Evolutionary conservation across 228 moss, liverwort and hornwort genomes (phyloP).

Genomic region (Sphagnum fallax): DNA sequence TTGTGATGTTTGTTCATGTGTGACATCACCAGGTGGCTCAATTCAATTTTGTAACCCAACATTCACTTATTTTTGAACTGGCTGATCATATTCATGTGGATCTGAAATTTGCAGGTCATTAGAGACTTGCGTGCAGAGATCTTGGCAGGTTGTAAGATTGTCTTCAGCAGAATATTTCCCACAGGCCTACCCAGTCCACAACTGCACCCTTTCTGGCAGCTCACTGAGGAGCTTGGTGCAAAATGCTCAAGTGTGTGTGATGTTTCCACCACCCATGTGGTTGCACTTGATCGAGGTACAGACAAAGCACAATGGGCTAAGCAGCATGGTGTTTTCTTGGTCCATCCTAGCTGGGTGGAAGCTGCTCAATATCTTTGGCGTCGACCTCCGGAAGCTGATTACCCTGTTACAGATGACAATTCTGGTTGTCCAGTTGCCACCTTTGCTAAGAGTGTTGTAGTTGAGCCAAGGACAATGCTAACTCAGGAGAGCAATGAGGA

Average conservation of each 20-base stretch:
- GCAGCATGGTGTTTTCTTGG: constrained; percentile 54
- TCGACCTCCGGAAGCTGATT: constrained; percentile 68
- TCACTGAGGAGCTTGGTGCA: constrained; percentile 78
- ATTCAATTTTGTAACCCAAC: too few species aligned
- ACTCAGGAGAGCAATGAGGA: background rate
- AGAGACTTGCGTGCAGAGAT: constrained; percentile 43
- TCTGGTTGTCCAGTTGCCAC: constrained; percentile 29
- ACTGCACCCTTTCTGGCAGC: constrained; percentile 63
- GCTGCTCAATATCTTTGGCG: constrained; percentile 88
- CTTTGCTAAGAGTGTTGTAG: constrained; percentile 53
- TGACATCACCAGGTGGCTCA: too few species aligned
- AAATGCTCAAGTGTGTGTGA: constrained; percentile 50
- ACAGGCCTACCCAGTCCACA: constrained; percentile 50
- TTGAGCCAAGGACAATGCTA: constrained; percentile 16
- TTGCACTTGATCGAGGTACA: constrained; percentile 68
- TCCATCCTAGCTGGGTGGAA: constrained; percentile 94
- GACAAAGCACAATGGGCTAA: constrained; percentile 83
- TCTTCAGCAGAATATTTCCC: constrained; percentile 76
- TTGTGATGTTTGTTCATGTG: background rate
- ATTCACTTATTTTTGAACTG: too few species aligned
- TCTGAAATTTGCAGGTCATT: constrained; percentile 44
- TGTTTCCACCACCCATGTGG: constrained; percentile 65
- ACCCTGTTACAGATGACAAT: constrained; percentile 52
- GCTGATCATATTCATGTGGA: too few species aligned
- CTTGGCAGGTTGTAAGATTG: constrained; percentile 64